A percentile compares a stretch with the other conserved stretches of the same genome.
Conservation (phyloP, 139 green algal species). For the Desmodesmus armatus region DNA sequence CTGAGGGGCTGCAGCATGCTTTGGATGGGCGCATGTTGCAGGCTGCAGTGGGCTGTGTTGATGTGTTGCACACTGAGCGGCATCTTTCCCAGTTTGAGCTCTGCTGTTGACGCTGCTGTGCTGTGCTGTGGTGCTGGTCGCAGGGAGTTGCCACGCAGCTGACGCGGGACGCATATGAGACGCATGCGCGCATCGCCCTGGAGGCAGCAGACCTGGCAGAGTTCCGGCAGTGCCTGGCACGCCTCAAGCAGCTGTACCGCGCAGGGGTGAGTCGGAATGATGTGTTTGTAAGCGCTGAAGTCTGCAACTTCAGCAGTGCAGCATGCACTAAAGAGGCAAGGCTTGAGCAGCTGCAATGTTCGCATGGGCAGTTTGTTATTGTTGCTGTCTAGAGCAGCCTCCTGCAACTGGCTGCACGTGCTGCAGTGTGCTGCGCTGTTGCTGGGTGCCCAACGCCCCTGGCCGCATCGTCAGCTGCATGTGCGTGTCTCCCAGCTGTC, state of each 20-base stretch:
- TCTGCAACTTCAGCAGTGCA: neutral
- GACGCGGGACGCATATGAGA: conserved; percentile 80
- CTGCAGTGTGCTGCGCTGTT: no score
- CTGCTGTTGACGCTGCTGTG: neutral
- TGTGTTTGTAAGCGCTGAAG: neutral
- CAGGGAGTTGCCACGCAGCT: conserved; percentile 73
- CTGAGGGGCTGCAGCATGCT: no score
- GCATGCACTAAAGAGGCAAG: no score
- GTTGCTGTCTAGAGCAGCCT: no score
- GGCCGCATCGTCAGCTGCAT: no score
- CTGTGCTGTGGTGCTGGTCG: conserved; percentile 40
- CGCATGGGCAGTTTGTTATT: no score
- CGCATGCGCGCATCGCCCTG: conserved; percentile 79
- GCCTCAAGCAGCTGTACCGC: conserved; percentile 73
- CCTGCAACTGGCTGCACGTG: no score
- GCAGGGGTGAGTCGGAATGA: conserved; percentile 65
- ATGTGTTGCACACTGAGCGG: neutral
- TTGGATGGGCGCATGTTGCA: neutral
- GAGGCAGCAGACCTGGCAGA: conserved; percentile 79
- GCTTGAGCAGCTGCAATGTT: no score
- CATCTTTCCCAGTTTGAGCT: neutral
- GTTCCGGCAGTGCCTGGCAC: conserved; percentile 78
- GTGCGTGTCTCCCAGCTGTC: no score
- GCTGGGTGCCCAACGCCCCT: no score
- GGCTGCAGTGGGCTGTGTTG: neutral